phyloP scores from a whole-genome alignment of 306 rosid species.

The Quercus rubra region DNA sequence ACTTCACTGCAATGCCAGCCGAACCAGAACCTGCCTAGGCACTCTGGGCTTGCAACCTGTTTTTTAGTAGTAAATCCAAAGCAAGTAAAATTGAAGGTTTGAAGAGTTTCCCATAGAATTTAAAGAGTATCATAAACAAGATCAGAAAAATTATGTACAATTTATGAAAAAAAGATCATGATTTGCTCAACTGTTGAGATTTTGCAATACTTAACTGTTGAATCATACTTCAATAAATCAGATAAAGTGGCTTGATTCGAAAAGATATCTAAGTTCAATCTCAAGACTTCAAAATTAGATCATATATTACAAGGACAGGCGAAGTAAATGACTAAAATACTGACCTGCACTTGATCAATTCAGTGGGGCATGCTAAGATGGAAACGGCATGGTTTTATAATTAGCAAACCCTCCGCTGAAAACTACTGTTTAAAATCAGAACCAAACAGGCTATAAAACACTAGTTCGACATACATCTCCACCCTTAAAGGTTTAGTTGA shows the following conservation, averaged over 20 bases:
- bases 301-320: not conserved
- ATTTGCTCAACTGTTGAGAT: too few relatives aligned
- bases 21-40: slow-evolving; percentile 56
- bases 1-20: slow-evolving; percentile 57
- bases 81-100: not conserved
- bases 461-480: not conserved
- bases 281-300: not conserved
- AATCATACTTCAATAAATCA: too few relatives aligned
- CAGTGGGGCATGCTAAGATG: slow-evolving; percentile 91
- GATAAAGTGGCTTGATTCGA: too few relatives aligned
- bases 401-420: too few relatives aligned
- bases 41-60: slow-evolving; percentile 95
- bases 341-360: slow-evolving; percentile 92
- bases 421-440: too few relatives aligned
- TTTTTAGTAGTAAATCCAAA: slow-evolving; percentile 6
- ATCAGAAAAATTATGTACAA: too few relatives aligned
- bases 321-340: slow-evolving; percentile 8
- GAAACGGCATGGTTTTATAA: slow-evolving; percentile 52
- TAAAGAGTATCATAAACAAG: not conserved
- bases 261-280: not conserved
- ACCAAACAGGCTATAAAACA: not conserved
- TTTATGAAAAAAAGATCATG: too few relatives aligned
- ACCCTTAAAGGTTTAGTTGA: not conserved
- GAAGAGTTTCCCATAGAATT: not conserved
- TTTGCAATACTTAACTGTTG: too few relatives aligned